Conservation (phyloP, 2,329 filamentous ascomycete species). For the Boeremia exigua region DNA sequence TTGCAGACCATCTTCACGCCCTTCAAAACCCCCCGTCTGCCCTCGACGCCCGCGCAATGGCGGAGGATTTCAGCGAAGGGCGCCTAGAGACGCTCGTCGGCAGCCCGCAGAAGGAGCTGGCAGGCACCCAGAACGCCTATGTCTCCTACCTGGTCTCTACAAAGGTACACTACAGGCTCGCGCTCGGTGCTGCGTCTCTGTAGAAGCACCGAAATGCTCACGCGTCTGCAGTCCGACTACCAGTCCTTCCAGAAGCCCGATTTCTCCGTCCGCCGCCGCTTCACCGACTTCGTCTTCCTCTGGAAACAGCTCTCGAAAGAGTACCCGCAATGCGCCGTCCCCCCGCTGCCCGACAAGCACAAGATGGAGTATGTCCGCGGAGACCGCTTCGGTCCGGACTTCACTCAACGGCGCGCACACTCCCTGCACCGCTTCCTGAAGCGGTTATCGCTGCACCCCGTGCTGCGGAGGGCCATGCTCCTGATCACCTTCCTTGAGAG, state of each 20-base stretch:
- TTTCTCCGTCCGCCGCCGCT: constrained; percentile 83
- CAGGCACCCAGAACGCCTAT: constrained; percentile 95
- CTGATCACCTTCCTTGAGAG: constrained; percentile 91
- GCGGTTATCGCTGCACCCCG: constrained; percentile 85
- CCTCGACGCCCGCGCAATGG: constrained; percentile 32
- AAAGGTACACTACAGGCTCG: constrained; percentile 62
- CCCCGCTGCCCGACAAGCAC: constrained; percentile 95
- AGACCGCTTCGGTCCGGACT: constrained; percentile 92
- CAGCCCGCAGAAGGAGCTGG: constrained; percentile 89
- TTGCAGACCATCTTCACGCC: background rate
- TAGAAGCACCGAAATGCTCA: constrained; percentile 16
- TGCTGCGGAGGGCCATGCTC: constrained; percentile 81
- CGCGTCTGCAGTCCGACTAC: constrained; percentile 76
- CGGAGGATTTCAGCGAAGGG: constrained; percentile 61
- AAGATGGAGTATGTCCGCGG: constrained; percentile 98
- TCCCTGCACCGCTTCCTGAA: constrained; percentile 91
- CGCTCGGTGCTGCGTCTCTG: background rate
- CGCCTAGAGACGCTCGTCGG: constrained; percentile 83
- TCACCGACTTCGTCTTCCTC: constrained; percentile 97
- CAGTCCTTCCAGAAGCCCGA: constrained; percentile 85
- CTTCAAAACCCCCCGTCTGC: background rate
- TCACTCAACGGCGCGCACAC: constrained; percentile 85
- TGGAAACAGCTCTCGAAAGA: constrained; percentile 88
- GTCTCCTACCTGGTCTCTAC: constrained; percentile 95
- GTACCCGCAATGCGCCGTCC: constrained; percentile 90